A percentile compares a stretch with the other conserved stretches of the same genome.
These are phyloP conservation scores for Euphorbia tirucalli DNA, from an alignment of 345 rosid genomes.

Conservation along the genomic window DNA sequence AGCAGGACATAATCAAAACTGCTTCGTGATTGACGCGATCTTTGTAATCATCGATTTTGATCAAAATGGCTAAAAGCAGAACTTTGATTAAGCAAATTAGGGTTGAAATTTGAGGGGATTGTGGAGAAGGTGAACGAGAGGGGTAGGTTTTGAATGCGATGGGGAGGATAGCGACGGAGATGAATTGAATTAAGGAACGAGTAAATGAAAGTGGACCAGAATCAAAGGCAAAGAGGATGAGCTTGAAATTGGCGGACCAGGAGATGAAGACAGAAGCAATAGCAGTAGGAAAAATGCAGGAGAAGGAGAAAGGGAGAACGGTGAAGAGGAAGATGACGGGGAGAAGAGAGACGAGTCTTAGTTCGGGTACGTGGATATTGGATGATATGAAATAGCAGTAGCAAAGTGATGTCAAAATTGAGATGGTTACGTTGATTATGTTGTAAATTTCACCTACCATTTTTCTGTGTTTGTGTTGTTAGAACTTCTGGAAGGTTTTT, in stretches of 20 bases:
- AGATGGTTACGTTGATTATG: slow-evolving; percentile 1
- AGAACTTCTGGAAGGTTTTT: no score
- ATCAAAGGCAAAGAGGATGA: slow-evolving; percentile 42
- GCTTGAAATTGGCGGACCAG: slow-evolving; percentile 50
- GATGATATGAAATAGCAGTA: slow-evolving; percentile 36
- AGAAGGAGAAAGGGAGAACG: slow-evolving; percentile 29
- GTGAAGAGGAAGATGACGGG: slow-evolving; percentile 34
- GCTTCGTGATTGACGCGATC: slow-evolving; percentile 5
- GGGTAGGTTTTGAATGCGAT: slow-evolving; percentile 27
- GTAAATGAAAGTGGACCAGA: slow-evolving; percentile 34
- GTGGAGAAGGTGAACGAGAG: slow-evolving; percentile 16
- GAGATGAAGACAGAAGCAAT: slow-evolving; percentile 22
- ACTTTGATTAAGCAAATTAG: slow-evolving; percentile 34
- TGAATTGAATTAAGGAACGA: slow-evolving; percentile 22
- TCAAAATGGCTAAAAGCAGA: slow-evolving; percentile 17
- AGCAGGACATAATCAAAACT: slow-evolving; percentile 18
- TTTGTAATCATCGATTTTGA: slow-evolving; percentile 20
- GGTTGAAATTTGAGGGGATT: slow-evolving; percentile 25
- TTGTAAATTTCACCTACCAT: slow-evolving; percentile 6
- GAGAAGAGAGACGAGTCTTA: slow-evolving; percentile 36
- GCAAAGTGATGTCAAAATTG: slow-evolving; percentile 21
- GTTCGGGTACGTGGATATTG: slow-evolving; percentile 25
- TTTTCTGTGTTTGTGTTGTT: background rate
- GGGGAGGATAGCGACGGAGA: slow-evolving; percentile 38
- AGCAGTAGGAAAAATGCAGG: slow-evolving; percentile 21